phyloP scores from a whole-genome alignment of 1,284 basidiomycete genomes.

The Leucoagaricus sp. region DNA sequence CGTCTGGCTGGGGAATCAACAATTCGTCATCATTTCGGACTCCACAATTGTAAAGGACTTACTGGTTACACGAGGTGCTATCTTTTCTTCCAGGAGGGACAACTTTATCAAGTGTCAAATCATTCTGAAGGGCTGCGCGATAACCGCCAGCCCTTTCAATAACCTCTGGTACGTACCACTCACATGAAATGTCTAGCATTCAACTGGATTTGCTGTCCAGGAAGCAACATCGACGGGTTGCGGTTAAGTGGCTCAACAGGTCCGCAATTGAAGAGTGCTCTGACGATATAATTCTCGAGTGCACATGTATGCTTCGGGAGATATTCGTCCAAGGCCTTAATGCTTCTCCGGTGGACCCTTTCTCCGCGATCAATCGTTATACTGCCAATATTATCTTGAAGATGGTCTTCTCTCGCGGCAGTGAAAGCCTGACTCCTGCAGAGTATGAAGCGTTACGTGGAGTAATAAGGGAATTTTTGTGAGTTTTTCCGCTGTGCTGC shows the following conservation, averaged over 20 bases:
- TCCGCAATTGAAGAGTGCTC: too few relatives aligned
- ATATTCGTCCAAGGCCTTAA: conserved; percentile 28
- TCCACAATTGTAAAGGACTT: conserved; percentile 39
- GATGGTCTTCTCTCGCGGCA: conserved; percentile 38
- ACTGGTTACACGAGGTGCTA: conserved; percentile 35
- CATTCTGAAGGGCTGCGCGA: conserved; percentile 35
- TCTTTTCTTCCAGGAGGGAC: conserved; percentile 38
- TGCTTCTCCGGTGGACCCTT: conserved; percentile 35
- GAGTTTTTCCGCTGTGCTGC: too few relatives aligned
- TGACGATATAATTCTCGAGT: conserved; percentile 36
- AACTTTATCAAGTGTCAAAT: conserved; percentile 39
- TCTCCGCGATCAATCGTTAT: conserved; percentile 34
- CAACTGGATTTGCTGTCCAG: too few relatives aligned
- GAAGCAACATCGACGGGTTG: too few relatives aligned
- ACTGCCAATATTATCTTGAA: conserved; percentile 42
- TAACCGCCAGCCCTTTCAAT: conserved; percentile 42
- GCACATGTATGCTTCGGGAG: conserved; percentile 35
- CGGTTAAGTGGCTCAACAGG: too few relatives aligned
- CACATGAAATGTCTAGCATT: too few relatives aligned
- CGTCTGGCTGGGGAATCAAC: conserved; percentile 40
- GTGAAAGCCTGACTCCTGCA: conserved; percentile 33
- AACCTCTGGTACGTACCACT: conserved; percentile 34
- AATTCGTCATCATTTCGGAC: conserved; percentile 40
- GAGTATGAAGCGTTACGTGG: conserved; percentile 31
- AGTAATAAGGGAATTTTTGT: conserved; percentile 41